phyloP scores from a whole-genome alignment of 1,284 basidiomycete genomes.

The Rhodofomes roseus region DNA sequence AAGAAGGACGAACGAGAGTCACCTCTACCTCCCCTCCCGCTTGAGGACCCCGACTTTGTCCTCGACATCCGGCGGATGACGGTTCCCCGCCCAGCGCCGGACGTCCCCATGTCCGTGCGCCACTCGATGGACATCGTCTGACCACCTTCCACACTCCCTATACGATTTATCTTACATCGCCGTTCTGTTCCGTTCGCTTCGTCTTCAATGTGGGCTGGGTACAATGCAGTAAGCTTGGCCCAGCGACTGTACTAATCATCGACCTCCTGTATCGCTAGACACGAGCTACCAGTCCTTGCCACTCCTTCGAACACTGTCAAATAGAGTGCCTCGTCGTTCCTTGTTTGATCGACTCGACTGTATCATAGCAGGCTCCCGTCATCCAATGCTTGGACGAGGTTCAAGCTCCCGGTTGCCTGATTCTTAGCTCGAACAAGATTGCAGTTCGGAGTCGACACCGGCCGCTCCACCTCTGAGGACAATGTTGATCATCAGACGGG shows the following conservation, averaged over 20 bases:
- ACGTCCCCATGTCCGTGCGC: constrained; percentile 21
- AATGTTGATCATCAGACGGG: too few relatives aligned
- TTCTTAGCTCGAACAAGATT: too few relatives aligned
- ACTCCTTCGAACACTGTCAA: not conserved
- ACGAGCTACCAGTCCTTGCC: not conserved
- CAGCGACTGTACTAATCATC: not conserved
- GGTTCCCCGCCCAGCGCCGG: constrained; percentile 12
- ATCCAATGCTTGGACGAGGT: too few relatives aligned
- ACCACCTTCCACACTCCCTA: not conserved
- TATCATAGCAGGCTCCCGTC: not conserved
- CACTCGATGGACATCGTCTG: constrained; percentile 25
- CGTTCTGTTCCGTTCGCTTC: not conserved
- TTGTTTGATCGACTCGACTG: not conserved
- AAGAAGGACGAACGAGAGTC: not conserved
- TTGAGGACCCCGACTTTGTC: constrained; percentile 9
- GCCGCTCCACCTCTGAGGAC: too few relatives aligned
- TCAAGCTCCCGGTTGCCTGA: too few relatives aligned
- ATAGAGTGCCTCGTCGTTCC: not conserved
- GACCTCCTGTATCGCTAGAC: not conserved
- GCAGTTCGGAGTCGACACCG: too few relatives aligned
- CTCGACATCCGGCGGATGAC: constrained; percentile 7
- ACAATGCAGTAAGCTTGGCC: not conserved
- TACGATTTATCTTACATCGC: not conserved
- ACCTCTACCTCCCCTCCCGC: constrained; percentile 5
- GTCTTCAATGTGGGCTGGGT: not conserved